phyloP scores from a whole-genome alignment of 305 asterid species.

The Petunia hybrid region DNA sequence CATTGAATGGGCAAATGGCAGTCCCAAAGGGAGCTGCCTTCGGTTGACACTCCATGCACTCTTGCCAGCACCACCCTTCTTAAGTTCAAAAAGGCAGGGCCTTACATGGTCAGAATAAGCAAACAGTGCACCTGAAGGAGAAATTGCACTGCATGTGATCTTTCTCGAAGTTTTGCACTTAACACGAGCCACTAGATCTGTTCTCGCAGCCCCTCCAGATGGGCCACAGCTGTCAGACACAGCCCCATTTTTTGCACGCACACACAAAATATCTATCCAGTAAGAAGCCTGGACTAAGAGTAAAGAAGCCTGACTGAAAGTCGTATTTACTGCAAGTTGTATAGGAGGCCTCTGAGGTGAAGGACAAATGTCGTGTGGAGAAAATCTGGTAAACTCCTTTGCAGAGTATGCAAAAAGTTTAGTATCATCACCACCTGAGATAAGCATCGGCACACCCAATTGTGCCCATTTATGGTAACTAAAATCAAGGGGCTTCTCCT shows the following conservation, averaged over 20 bases:
- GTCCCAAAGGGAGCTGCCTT: conserved; percentile 61
- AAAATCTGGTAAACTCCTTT: conserved; percentile 82
- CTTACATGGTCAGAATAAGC: conserved; percentile 88
- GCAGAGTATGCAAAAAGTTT: conserved; percentile 93
- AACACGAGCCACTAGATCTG: conserved; percentile 77
- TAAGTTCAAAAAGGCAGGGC: conserved; percentile 78
- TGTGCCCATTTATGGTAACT: conserved; percentile 96
- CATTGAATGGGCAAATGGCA: conserved; percentile 91
- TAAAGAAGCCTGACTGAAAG: conserved; percentile 62
- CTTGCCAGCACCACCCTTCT: conserved; percentile 61
- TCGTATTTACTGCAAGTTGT: conserved; percentile 73
- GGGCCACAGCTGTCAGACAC: conserved; percentile 57
- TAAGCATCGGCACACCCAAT: conserved; percentile 96
- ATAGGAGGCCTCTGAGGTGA: conserved; percentile 92
- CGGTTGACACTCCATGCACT: conserved; percentile 64
- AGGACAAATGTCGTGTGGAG: conserved; percentile 97
- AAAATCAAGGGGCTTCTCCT: conserved; percentile 65
- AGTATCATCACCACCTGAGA: conserved; percentile 94
- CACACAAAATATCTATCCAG: conserved; percentile 67
- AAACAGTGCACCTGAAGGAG: conserved; percentile 79
- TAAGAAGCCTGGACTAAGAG: conserved; percentile 76
- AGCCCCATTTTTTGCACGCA: conserved; percentile 54
- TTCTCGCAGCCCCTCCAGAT: conserved; percentile 62
- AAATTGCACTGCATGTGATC: conserved; percentile 88
- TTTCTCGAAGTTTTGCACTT: conserved; percentile 77